These are phyloP conservation scores for Scalesia atractyloides DNA, from an alignment of 129 eudicot genomes.

Conservation along the genomic window DNA sequence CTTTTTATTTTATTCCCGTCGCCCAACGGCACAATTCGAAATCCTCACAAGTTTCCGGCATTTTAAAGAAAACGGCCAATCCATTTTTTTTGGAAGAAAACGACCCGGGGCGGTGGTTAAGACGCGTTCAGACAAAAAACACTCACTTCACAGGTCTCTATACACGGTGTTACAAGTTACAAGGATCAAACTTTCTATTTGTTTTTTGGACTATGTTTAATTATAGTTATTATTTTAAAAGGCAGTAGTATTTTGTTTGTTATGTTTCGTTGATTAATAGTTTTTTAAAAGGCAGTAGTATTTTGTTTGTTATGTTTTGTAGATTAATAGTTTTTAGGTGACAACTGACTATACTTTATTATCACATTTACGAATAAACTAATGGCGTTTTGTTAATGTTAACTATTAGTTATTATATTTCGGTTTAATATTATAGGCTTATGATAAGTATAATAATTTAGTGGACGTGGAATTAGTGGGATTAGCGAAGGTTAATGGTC, in stretches of 20 bases:
- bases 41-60: no score
- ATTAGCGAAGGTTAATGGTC: slow-evolving; percentile 38
- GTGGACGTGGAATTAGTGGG: slow-evolving; percentile 41
- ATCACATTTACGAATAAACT: background rate
- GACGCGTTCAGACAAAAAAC: no score
- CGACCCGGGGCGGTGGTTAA: no score
- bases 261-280: background rate
- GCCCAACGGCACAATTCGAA: no score
- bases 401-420: background rate
- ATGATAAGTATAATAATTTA: slow-evolving; percentile 12
- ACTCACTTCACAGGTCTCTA: no score
- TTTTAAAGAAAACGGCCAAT: no score
- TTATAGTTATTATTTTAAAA: background rate
- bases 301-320: background rate
- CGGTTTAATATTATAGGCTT: slow-evolving; percentile 11
- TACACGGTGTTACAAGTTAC: no score
- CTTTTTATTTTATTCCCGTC: no score
- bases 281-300: background rate
- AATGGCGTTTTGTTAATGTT: background rate
- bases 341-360: background rate
- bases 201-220: no score
- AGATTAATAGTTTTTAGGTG: background rate
- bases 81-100: no score
- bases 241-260: background rate
- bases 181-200: no score